Evolutionary conservation across 495 filamentous ascomycete species (phyloP), one percentile per base, ranked within the genome.

Genomic region (Aspergillus ellipticus): DNA sequence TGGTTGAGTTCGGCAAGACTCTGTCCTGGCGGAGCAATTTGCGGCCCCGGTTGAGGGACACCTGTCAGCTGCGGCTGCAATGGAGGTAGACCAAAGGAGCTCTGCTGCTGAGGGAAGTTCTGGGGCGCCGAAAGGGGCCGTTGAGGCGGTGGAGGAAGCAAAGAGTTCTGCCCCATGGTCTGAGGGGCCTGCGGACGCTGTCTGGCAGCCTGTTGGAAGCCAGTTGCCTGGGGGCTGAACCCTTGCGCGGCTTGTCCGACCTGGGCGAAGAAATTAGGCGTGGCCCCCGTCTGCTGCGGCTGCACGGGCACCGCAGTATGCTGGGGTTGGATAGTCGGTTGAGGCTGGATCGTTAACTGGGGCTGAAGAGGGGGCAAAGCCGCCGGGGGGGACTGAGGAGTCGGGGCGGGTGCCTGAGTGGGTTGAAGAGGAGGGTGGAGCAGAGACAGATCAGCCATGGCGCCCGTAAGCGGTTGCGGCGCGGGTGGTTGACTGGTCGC

Each of bases 31-130:
- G 87, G 82, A 19, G 86, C 85, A 41, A 89, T 67, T 47, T 79
- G 81, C 17, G 76, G 63, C 7, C 76, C 73, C 17, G 65, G 68
- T 29, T 72, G 69, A 54, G 76, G 74, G 48, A 84, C 75, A 8
- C 94, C 94, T 0, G 94, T 97, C 65, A 92, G 78, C 67, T 96
- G 91, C 21, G 92, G 87, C 61, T 94, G 89, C 59, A 97, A 69
- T 15, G 88, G 82, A 47, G 89, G 85, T 26, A 87, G 73, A 7
- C 83, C 81, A 64, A 96, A 93, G 2, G 78, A 78, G 66, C 77
- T 92, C 48, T 84, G 85, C 54, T 86, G 85, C 59, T 89, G 89
- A 39, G 74, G 69, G 50, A 85, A 84, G 31, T 90, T 88, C 66
- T 93, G 90, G 20, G 94, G 94, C 9, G 93, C 95, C 16, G 93